Evolutionary conservation across 83 land plant genomes (phyloP), one percentile per base, ranked within the genome.

Genomic region (Thuja plicata): DNA sequence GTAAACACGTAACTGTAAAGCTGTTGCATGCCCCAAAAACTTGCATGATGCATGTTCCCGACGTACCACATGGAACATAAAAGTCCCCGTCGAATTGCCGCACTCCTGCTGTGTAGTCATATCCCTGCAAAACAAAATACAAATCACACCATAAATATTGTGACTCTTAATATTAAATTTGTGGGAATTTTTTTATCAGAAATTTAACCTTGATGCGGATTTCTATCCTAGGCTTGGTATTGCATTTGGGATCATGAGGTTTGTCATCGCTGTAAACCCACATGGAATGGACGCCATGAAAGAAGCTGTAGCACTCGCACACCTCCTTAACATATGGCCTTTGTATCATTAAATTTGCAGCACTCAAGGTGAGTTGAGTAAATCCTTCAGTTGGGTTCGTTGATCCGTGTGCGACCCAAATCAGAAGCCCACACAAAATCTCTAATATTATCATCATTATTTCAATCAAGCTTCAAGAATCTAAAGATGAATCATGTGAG

Each of bases 1-100:
- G 78, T 87, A 91, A 32, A 91, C 87, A 27, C 82, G 86, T n/a
- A 91, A 24, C 19, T 77, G 77, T n/a, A 88, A 43, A 30, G 91
- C 62, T 1, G 91, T 90, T 4, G 91, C 87, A 0, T 87, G 89
- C 91, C 2, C 91, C 91, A 34, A 78, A 88, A 46, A 90, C 87
- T 40, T 90, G 91, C 37, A 78, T 27, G 2, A 90, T 46, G 24
- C 87, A 84, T 6, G 35, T 89, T 0, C 91, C 91, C 34, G 91
- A 84, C 24, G 91, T 90, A 15, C 91, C 91, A 19, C 87, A 85
- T 62, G 91, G 89, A 8, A 90, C 85, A 48, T 71, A 90, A 2
- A 50, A 10, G 15, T 50, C 54, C 54, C 54, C 54, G 1, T 50
- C 54, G 54, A 50, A 50, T 12, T 50, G 54, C 54, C 54, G 2